Conservation (phyloP, 1,284 basidiomycete species). For the Ustilago sp. region DNA sequence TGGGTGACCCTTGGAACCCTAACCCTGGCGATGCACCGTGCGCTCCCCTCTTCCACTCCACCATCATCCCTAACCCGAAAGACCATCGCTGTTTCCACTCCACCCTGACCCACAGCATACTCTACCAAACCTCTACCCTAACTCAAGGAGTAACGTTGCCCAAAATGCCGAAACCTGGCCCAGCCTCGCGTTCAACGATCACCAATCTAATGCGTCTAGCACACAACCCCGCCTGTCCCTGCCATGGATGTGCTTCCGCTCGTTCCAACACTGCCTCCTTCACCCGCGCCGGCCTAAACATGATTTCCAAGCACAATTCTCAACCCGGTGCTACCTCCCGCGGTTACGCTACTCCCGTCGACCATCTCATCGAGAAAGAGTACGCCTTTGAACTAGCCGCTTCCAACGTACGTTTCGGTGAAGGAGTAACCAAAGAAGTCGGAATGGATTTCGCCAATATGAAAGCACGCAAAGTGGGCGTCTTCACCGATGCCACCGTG, state of each 20-base stretch:
- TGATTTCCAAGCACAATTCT: conserved; percentile 56
- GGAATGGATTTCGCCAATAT: conserved; percentile 85
- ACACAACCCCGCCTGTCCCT: conserved; percentile 60
- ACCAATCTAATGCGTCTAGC: conserved; percentile 62
- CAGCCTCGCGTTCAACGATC: conserved; percentile 42
- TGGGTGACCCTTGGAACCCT: too few species aligned
- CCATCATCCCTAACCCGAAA: too few species aligned
- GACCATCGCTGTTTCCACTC: too few species aligned
- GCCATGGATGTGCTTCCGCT: conserved; percentile 58
- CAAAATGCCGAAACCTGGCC: conserved; percentile 47
- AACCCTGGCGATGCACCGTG: too few species aligned
- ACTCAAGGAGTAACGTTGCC: not conserved
- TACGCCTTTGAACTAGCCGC: conserved; percentile 98
- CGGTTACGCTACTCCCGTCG: conserved; percentile 81
- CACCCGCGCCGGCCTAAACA: conserved; percentile 55
- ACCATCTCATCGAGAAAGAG: conserved; percentile 79
- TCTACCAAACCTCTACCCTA: too few species aligned
- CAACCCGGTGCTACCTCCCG: conserved; percentile 49
- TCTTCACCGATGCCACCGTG: conserved; percentile 91
- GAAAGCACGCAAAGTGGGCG: conserved; percentile 78
- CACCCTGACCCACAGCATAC: too few species aligned
- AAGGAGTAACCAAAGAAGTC: conserved; percentile 76
- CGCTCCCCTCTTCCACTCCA: too few species aligned
- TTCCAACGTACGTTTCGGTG: conserved; percentile 76
- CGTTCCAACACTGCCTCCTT: conserved; percentile 34